phyloP scores from a whole-genome alignment of 768 basidiomycete genomes.

The Pleurotus eryngii region DNA sequence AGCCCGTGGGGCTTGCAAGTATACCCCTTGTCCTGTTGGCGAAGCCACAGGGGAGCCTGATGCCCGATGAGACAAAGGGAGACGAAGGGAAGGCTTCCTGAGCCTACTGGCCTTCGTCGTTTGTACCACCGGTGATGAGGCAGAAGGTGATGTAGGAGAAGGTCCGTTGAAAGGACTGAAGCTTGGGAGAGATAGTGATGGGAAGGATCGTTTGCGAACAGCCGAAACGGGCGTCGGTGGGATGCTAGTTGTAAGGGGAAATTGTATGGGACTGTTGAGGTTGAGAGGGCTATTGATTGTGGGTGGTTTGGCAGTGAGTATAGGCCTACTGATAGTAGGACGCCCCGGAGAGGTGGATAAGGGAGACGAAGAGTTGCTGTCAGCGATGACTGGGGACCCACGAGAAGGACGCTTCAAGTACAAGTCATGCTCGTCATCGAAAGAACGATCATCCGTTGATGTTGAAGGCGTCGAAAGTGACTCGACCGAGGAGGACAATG shows the following conservation, averaged over 20 bases:
- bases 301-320: conserved; percentile 7
- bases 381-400: conserved; percentile 26
- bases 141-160: conserved; percentile 16
- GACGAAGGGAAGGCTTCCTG: conserved; percentile 68
- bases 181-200: conserved; percentile 8
- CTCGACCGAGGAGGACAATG: conserved; percentile 56
- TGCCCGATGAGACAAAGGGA: conserved; percentile 67
- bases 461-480: conserved; percentile 55
- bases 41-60: conserved; percentile 39
- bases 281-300: conserved; percentile 12
- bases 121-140: conserved; percentile 25
- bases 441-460: conserved; percentile 47
- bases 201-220: conserved; percentile 11
- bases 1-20: conserved; percentile 29
- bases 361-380: conserved; percentile 19
- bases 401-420: conserved; percentile 20
- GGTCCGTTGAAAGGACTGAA: conserved; percentile 2
- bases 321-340: conserved; percentile 26
- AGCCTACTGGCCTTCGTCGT: conserved; percentile 31
- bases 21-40: conserved; percentile 20
- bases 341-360: conserved; percentile 22
- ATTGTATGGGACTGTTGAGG: conserved; percentile 36
- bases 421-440: conserved; percentile 22
- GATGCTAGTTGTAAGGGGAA: conserved; percentile 37
- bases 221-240: conserved; percentile 21